These are phyloP conservation scores for Tephrocybe rancida DNA, from an alignment of 768 basidiomycete species.

Conservation along the genomic window DNA sequence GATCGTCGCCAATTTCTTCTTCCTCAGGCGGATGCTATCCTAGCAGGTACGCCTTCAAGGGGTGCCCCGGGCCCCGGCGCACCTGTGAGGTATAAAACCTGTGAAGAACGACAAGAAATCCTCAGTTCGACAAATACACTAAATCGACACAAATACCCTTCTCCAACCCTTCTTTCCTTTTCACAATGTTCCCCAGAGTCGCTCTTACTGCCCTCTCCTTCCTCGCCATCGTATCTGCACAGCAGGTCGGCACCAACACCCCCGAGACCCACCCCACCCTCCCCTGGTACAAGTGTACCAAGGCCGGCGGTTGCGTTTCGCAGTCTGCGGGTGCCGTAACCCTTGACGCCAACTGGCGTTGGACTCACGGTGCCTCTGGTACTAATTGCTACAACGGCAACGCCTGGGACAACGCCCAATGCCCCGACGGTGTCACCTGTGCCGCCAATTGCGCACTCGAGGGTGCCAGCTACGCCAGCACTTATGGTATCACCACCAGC, in stretches of 20 bases:
- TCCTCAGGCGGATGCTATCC: neutral
- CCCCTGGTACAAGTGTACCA: slow-evolving; percentile 46
- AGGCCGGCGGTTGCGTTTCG: slow-evolving; percentile 39
- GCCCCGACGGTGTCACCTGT: slow-evolving; percentile 50
- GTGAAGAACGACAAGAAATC: neutral
- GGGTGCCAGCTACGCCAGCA: slow-evolving; percentile 47
- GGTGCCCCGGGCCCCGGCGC: neutral
- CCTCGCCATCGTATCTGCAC: slow-evolving; percentile 12
- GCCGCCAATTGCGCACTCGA: slow-evolving; percentile 43
- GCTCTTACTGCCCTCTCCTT: slow-evolving; percentile 24
- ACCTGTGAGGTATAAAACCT: neutral
- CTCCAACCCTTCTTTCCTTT: neutral
- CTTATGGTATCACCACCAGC: slow-evolving; percentile 51
- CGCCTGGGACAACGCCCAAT: slow-evolving; percentile 51
- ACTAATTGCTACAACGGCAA: slow-evolving; percentile 58
- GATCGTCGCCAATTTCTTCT: neutral
- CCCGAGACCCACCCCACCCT: slow-evolving; percentile 28
- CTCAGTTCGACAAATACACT: neutral
- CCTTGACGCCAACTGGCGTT: neutral
- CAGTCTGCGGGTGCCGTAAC: slow-evolving; percentile 20
- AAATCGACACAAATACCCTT: neutral
- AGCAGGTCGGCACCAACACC: slow-evolving; percentile 51
- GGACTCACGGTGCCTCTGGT: slow-evolving; percentile 32
- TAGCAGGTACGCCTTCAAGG: neutral
- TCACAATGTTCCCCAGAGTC: slow-evolving; percentile 36